A percentile compares a stretch with the other conserved stretches of the same genome.
phyloP scores from a whole-genome alignment of 768 basidiomycete genomes.

The Lactifluus pinguis region DNA sequence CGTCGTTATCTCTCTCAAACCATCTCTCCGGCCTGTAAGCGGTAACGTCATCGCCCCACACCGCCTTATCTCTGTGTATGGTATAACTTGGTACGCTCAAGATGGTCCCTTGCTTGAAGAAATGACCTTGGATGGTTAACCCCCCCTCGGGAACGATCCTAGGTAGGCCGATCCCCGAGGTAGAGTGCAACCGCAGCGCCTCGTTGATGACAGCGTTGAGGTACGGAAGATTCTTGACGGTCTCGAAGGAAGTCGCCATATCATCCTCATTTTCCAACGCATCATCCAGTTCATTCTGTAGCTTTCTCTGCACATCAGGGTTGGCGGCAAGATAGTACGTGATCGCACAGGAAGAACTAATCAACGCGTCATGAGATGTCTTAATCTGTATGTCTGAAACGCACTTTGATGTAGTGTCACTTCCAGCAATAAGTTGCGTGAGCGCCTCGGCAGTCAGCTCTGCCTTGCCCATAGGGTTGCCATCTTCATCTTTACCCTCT shows the following conservation, averaged over 20 bases:
- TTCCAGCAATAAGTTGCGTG: conserved; percentile 81
- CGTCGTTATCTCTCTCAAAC: conserved; percentile 59
- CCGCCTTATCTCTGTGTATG: conserved; percentile 59
- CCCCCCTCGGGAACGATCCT: conserved; percentile 71
- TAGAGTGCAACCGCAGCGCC: conserved; percentile 75
- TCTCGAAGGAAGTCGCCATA: conserved; percentile 49
- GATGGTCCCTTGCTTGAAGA: conserved; percentile 67
- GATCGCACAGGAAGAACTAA: conserved; percentile 83
- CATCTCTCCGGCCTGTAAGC: conserved; percentile 76
- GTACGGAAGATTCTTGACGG: conserved; percentile 67
- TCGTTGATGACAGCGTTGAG: conserved; percentile 86
- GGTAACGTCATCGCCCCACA: conserved; percentile 77
- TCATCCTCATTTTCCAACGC: conserved; percentile 54
- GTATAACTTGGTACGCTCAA: conserved; percentile 77
- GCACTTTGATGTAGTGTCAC: conserved; percentile 90
- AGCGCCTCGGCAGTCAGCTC: conserved; percentile 86
- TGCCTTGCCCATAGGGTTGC: conserved; percentile 68
- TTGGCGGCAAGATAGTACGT: conserved; percentile 72
- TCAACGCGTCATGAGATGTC: neutral
- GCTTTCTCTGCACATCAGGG: conserved; percentile 53
- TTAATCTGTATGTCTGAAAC: conserved; percentile 18
- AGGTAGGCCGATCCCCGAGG: conserved; percentile 76
- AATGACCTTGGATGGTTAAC: conserved; percentile 44
- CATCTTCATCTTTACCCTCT: conserved; percentile 66
- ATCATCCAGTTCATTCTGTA: conserved; percentile 68